Conservation (phyloP, 2,329 filamentous ascomycete genomes). For the Botrytis squamosa region DNA sequence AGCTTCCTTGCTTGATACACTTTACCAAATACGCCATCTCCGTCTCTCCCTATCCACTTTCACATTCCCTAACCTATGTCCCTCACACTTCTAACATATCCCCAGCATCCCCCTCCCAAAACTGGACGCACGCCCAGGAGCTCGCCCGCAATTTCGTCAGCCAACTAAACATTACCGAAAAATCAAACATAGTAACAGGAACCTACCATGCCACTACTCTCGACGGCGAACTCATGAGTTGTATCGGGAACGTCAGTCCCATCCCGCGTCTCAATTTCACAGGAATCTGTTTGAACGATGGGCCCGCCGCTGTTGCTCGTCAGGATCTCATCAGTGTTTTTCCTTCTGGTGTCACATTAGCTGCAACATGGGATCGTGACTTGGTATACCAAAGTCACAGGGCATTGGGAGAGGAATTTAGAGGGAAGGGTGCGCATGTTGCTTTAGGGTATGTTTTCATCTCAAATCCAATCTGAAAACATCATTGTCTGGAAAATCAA, state of each 20-base stretch:
- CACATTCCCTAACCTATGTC: background rate
- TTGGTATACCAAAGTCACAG: conserved; percentile 66
- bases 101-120: background rate
- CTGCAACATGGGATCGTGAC: conserved; percentile 73
- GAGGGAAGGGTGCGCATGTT: conserved; percentile 74
- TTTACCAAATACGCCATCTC: background rate
- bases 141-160: background rate
- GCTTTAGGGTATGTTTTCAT: conserved; percentile 51
- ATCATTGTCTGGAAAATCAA: background rate
- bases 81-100: background rate
- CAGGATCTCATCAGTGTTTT: conserved; percentile 55
- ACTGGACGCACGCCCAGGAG: background rate
- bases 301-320: conserved; percentile 33
- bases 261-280: conserved; percentile 25
- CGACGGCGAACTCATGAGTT: background rate
- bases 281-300: conserved; percentile 28
- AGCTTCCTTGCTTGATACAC: too few species aligned
- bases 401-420: conserved; percentile 75
- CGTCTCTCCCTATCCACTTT: background rate
- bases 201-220: background rate
- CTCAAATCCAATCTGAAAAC: background rate
- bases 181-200: background rate
- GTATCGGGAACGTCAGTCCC: conserved; percentile 28
- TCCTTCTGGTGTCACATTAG: conserved; percentile 68
- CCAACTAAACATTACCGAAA: background rate